Conservation (phyloP, 306 rosid species). For the Gillenia trifoliata region DNA sequence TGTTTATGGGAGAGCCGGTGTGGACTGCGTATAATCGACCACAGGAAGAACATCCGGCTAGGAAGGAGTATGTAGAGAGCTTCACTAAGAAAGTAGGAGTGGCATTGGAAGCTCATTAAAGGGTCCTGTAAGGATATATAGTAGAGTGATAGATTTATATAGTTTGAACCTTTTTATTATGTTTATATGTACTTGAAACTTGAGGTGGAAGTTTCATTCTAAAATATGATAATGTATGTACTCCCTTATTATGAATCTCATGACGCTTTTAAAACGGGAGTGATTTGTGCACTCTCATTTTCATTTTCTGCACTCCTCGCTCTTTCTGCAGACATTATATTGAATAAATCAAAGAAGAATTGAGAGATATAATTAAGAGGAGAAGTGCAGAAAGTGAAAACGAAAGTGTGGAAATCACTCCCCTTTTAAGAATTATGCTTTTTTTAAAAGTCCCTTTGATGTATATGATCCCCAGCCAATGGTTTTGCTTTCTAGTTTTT, state of each 20-base stretch:
- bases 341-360: too few species aligned
- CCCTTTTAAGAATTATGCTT: background rate
- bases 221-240: background rate
- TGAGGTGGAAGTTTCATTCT: background rate
- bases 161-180: background rate
- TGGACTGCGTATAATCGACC: conserved; percentile 89
- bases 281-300: too few species aligned
- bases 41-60: conserved; percentile 81
- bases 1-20: conserved; percentile 81
- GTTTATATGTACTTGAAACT: background rate
- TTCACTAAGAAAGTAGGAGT: conserved; percentile 45
- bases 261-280: too few species aligned
- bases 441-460: background rate
- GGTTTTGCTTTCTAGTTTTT: background rate
- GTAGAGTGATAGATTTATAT: too few species aligned
- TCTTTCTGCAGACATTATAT: too few species aligned
- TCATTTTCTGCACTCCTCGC: too few species aligned
- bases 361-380: too few species aligned
- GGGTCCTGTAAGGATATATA: background rate
- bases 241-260: background rate
- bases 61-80: conserved; percentile 63
- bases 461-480: background rate
- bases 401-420: too few species aligned
- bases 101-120: conserved; percentile 57
- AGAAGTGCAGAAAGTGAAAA: too few species aligned